These are phyloP conservation scores for Stemphylium lycopersici DNA, from an alignment of 2,329 filamentous ascomycete species.

Conservation along the genomic window DNA sequence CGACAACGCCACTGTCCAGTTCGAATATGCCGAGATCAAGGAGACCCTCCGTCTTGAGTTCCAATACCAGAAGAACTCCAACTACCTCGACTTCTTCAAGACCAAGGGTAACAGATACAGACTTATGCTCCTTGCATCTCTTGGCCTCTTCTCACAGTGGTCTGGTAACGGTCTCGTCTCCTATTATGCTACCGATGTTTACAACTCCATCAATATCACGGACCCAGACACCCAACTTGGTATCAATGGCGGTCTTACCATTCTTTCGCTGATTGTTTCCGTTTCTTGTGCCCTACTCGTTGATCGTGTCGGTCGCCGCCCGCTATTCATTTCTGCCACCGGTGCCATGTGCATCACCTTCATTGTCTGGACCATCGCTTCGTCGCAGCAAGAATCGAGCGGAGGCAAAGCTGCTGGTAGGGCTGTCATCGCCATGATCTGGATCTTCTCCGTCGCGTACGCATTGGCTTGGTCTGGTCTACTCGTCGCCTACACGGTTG, in stretches of 20 bases:
- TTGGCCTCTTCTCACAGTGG: constrained; percentile 72
- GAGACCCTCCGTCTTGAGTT: constrained; percentile 67
- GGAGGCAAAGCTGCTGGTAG: constrained; percentile 50
- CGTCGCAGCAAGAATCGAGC: constrained; percentile 59
- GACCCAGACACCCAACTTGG: constrained; percentile 47
- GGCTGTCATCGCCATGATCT: constrained; percentile 59
- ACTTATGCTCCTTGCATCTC: constrained; percentile 65
- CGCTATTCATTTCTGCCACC: constrained; percentile 37
- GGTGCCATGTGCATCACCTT: constrained; percentile 45
- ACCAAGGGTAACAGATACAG: constrained; percentile 70
- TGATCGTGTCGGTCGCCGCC: constrained; percentile 58
- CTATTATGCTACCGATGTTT: constrained; percentile 70
- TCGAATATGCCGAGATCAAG: constrained; percentile 70
- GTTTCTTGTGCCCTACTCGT: constrained; percentile 62
- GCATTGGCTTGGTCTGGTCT: constrained; percentile 64
- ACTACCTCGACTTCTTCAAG: constrained; percentile 65
- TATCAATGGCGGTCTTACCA: constrained; percentile 63
- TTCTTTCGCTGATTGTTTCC: constrained; percentile 65
- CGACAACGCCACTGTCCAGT: constrained; percentile 66
- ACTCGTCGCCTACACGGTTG: constrained; percentile 60
- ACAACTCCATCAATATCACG: constrained; percentile 65
- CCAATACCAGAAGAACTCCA: constrained; percentile 55
- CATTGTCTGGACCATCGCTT: constrained; percentile 47
- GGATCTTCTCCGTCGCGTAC: constrained; percentile 60
- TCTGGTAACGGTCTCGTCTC: constrained; percentile 70